Percentiles rank a stretch among this genome's conserved stretches.
Conservation (phyloP, 192 early-diverging fungal species). For the Backusella morwellensis region DNA sequence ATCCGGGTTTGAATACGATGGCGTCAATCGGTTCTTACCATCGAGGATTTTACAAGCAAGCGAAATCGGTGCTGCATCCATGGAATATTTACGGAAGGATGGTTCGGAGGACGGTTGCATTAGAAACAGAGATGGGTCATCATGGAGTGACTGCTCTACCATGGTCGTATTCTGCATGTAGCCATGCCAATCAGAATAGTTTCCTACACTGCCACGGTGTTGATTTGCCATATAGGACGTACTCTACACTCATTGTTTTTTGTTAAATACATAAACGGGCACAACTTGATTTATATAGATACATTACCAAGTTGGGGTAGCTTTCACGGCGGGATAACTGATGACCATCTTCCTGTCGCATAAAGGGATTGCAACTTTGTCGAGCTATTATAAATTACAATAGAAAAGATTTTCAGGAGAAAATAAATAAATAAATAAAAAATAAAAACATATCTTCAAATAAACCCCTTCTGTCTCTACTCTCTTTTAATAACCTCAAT, state of each 20-base stretch:
- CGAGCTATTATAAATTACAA: not conserved
- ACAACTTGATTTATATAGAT: not conserved
- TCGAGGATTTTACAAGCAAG: not conserved
- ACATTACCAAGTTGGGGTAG: constrained; percentile 7
- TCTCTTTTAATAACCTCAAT: not conserved
- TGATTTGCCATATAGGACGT: constrained; percentile 8
- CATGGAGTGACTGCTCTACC: not conserved
- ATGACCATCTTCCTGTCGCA: not conserved
- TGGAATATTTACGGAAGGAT: constrained; percentile 1
- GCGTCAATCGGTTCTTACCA: constrained; percentile 6
- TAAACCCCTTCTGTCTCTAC: not conserved
- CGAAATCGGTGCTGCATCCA: not conserved
- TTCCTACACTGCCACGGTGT: not conserved
- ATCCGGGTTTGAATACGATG: constrained; percentile 15
- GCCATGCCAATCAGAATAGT: constrained; percentile 13
- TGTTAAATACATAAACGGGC: not conserved
- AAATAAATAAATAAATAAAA: not conserved
- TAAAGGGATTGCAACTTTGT: constrained; percentile 2
- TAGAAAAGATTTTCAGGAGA: constrained; percentile 4
- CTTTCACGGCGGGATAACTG: constrained; percentile 15
- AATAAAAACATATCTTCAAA: not conserved
- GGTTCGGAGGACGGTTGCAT: constrained; percentile 12
- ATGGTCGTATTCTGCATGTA: constrained; percentile 9
- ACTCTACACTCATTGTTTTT: not conserved
- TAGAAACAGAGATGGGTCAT: constrained; percentile 18